phyloP scores from a whole-genome alignment of 495 filamentous ascomycete species.

The Aspergillus heteromorphus region DNA sequence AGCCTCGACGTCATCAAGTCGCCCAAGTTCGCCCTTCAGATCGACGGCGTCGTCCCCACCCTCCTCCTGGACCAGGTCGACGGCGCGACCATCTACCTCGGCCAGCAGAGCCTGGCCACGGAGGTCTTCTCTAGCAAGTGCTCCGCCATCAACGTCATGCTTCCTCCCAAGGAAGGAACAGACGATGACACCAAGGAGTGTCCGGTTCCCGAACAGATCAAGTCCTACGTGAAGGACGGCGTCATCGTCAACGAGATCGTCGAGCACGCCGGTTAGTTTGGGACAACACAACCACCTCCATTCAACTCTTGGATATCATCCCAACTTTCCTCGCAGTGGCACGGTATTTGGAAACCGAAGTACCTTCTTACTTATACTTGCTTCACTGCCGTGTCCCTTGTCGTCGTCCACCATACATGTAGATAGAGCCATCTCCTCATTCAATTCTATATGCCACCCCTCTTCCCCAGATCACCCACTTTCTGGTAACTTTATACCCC shows the following conservation, averaged over 20 bases:
- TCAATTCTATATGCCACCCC: not conserved
- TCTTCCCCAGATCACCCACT: not conserved
- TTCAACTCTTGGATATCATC: not conserved
- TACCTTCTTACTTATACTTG: not conserved
- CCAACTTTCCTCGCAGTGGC: too few relatives aligned
- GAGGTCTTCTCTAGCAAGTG: conserved; percentile 88
- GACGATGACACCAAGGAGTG: conserved; percentile 78
- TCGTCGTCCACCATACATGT: not conserved
- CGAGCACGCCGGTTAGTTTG: conserved; percentile 69
- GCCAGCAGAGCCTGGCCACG: conserved; percentile 66
- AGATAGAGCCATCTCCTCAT: not conserved
- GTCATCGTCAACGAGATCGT: conserved; percentile 82
- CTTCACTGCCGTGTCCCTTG: not conserved
- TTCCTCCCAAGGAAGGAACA: conserved; percentile 54
- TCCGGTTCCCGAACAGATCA: conserved; percentile 84
- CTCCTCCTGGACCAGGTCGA: conserved; percentile 90
- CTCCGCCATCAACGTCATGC: conserved; percentile 74
- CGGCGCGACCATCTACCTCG: conserved; percentile 78
- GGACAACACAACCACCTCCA: not conserved
- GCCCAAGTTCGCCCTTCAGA: conserved; percentile 85
- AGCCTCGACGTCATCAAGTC: conserved; percentile 92
- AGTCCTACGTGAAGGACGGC: conserved; percentile 70
- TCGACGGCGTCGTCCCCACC: conserved; percentile 77
- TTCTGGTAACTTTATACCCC: too few relatives aligned
- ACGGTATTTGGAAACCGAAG: not conserved